Conservation (phyloP, 805 yeast genomes). For the Wickerhamomyces queroliae region DNA sequence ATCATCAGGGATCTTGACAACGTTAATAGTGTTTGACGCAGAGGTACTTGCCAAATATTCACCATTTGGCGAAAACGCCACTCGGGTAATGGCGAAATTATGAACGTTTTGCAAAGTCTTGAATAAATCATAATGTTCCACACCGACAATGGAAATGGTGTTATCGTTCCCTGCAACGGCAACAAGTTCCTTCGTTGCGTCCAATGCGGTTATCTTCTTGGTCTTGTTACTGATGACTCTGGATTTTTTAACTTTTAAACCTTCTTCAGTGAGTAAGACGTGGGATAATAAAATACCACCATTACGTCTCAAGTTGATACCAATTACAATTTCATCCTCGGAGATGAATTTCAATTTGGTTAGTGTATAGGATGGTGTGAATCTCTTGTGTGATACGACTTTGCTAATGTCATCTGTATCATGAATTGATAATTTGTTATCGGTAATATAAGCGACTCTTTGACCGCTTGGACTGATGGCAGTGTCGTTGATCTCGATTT, state of each 20-base stretch:
- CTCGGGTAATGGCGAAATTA: constrained; percentile 69
- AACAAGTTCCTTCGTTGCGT: constrained; percentile 30
- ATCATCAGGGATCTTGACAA: constrained; percentile 52
- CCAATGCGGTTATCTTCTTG: constrained; percentile 53
- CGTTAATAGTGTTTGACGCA: constrained; percentile 69
- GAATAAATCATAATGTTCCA: constrained; percentile 44
- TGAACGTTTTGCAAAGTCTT: constrained; percentile 61
- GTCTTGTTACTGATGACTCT: constrained; percentile 39
- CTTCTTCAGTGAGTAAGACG: constrained; percentile 14
- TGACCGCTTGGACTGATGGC: constrained; percentile 64
- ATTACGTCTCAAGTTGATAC: constrained; percentile 34
- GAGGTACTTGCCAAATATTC: constrained; percentile 63
- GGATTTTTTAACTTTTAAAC: constrained; percentile 30
- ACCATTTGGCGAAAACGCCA: constrained; percentile 66
- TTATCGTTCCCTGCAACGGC: constrained; percentile 51
- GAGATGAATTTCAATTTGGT: constrained; percentile 38
- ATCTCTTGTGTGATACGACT: constrained; percentile 10
- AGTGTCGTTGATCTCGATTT: constrained; percentile 58
- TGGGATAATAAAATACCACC: constrained; percentile 34
- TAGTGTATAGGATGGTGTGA: constrained; percentile 21
- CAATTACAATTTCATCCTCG: constrained; percentile 32
- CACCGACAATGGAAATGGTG: constrained; percentile 52
- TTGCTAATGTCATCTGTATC: constrained; percentile 9
- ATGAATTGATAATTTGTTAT: constrained; percentile 31
- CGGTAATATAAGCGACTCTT: constrained; percentile 57